These are phyloP conservation scores for Ogataea nitratoaversa DNA, from an alignment of 805 yeast genomes.

Conservation along the genomic window DNA sequence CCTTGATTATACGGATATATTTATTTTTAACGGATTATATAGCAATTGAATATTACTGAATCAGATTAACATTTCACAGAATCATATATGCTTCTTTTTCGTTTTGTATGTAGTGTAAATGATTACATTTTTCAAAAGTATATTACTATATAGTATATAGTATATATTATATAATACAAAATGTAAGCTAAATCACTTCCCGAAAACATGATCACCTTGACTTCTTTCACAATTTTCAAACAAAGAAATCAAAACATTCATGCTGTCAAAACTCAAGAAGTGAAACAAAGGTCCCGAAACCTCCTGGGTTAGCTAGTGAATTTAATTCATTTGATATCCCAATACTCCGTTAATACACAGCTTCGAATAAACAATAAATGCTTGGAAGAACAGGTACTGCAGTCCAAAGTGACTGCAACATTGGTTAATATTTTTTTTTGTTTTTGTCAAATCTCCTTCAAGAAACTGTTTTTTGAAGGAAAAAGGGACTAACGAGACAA, in stretches of 20 bases:
- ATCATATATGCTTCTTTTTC: too few relatives aligned
- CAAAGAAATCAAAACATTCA: constrained; percentile 2
- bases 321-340: constrained; percentile 39
- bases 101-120: too few relatives aligned
- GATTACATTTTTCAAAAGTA: too few relatives aligned
- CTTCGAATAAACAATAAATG: constrained; percentile 21
- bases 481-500: constrained; percentile 12
- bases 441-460: background rate
- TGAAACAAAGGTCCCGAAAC: too few relatives aligned
- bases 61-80: too few relatives aligned
- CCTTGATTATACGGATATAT: too few relatives aligned
- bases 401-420: constrained; percentile 49
- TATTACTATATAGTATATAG: too few relatives aligned
- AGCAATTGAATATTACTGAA: too few relatives aligned
- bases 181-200: background rate
- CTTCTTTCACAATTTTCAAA: background rate
- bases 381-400: constrained; percentile 43
- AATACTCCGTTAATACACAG: constrained; percentile 58
- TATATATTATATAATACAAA: background rate
- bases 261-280: too few relatives aligned
- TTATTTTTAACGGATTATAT: too few relatives aligned
- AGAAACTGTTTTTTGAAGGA: background rate
- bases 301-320: too few relatives aligned
- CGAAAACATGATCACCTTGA: background rate
- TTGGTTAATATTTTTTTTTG: constrained; percentile 31